phyloP scores from a whole-genome alignment of 2,329 filamentous ascomycete species.

The Xylariales sp. region DNA sequence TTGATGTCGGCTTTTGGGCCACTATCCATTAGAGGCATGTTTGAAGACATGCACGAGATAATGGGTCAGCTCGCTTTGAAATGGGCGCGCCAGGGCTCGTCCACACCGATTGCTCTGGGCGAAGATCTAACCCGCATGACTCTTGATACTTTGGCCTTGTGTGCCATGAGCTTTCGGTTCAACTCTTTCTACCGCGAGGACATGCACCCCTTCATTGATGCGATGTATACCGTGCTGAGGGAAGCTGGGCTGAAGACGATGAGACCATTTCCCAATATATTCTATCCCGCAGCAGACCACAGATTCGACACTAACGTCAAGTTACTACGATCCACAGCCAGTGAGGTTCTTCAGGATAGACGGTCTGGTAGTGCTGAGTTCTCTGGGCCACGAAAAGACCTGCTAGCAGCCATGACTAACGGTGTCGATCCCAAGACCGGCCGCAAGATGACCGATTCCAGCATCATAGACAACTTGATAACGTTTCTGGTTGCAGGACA shows the following conservation, averaged over 20 bases:
- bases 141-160: conserved; percentile 62
- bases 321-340: conserved; percentile 48
- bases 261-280: conserved; percentile 42
- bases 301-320: conserved; percentile 52
- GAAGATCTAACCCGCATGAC: conserved; percentile 60
- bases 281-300: conserved; percentile 43
- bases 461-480: conserved; percentile 66
- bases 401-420: conserved; percentile 66
- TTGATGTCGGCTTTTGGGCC: conserved; percentile 51
- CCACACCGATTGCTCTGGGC: conserved; percentile 43
- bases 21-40: conserved; percentile 48
- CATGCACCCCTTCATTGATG: conserved; percentile 65
- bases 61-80: conserved; percentile 48
- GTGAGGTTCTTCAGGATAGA: conserved; percentile 57
- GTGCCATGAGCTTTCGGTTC: conserved; percentile 51
- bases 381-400: conserved; percentile 63
- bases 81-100: conserved; percentile 39
- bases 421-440: conserved; percentile 65
- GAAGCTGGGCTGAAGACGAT: conserved; percentile 48
- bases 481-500: conserved; percentile 33
- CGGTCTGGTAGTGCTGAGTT: conserved; percentile 44
- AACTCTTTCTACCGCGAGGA: conserved; percentile 67
- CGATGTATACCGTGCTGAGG: conserved; percentile 59
- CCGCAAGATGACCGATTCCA: conserved; percentile 56
- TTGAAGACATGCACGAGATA: conserved; percentile 47